Conservation (phyloP, 345 rosid species). For the Hibiscus trionum region DNA sequence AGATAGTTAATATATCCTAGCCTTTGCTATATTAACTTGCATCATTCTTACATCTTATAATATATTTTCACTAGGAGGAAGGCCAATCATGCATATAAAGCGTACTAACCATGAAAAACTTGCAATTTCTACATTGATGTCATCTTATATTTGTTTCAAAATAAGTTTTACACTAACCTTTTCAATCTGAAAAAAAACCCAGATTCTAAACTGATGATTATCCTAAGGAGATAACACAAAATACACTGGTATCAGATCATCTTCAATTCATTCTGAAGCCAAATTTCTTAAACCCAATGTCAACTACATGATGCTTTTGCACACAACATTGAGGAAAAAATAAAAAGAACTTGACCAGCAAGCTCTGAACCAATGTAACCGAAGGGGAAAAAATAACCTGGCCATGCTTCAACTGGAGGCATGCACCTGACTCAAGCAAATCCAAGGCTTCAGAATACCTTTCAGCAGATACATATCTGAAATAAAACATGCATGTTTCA, state of each 20-base stretch:
- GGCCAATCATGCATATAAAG: not conserved
- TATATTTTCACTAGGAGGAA: not conserved
- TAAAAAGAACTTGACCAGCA: not conserved
- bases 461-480: constrained; percentile 67
- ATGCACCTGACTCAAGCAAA: constrained; percentile 72
- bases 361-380: not conserved
- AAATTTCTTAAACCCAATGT: not conserved
- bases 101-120: not conserved
- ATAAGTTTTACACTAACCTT: not conserved
- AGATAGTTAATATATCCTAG: not conserved
- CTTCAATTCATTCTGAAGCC: not conserved
- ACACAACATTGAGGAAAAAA: not conserved
- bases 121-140: not conserved
- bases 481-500: constrained; percentile 8
- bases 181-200: not conserved
- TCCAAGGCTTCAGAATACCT: constrained; percentile 80
- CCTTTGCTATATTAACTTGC: not conserved
- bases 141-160: not conserved
- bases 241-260: not conserved
- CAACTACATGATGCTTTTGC: constrained; percentile 2
- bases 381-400: constrained; percentile 49
- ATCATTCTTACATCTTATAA: not conserved
- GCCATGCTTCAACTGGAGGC: constrained; percentile 60
- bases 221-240: not conserved
- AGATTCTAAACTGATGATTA: not conserved